phyloP scores from a whole-genome alignment of 139 green algal species.

The Spirogloea muscicola region DNA sequence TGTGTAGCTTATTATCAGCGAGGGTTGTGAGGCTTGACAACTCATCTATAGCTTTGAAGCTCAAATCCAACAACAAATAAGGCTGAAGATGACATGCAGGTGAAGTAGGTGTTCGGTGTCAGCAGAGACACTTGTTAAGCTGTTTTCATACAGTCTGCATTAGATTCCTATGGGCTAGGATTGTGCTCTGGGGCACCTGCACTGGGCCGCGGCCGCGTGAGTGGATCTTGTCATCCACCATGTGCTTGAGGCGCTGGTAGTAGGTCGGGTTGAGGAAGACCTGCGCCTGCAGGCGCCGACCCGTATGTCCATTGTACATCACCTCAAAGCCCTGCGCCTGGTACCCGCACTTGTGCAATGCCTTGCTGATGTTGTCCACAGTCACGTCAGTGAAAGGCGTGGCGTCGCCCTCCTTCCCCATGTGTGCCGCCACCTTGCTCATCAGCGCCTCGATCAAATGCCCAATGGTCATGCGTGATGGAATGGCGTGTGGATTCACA shows the following conservation, averaged over 20 bases:
- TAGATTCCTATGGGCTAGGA: no score
- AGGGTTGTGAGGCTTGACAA: no score
- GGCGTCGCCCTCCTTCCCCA: conserved; percentile 90
- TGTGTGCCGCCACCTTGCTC: conserved; percentile 80
- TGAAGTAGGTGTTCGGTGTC: background rate
- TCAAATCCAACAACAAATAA: background rate
- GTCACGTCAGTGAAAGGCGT: conserved; percentile 96
- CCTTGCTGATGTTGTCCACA: conserved; percentile 81
- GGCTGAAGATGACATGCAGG: background rate
- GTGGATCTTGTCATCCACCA: conserved; percentile 99
- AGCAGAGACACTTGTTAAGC: background rate
- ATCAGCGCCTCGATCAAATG: conserved; percentile 95
- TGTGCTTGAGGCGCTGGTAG: conserved; percentile 97
- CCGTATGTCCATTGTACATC: conserved; percentile 95
- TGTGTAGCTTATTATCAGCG: background rate
- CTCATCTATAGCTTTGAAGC: background rate
- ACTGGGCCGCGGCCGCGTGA: conserved; percentile 74
- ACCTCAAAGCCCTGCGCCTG: conserved; percentile 87
- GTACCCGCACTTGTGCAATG: conserved; percentile 81
- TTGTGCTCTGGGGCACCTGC: no score
- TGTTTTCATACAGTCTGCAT: background rate
- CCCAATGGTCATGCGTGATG: conserved; percentile 98
- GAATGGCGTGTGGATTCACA: conserved; percentile 97
- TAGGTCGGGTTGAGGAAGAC: conserved; percentile 99
- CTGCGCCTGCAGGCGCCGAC: conserved; percentile 57